Base-by-base conservation (phyloP, 2,329 filamentous ascomycete genomes). In the Onygenales sp. region DNA sequence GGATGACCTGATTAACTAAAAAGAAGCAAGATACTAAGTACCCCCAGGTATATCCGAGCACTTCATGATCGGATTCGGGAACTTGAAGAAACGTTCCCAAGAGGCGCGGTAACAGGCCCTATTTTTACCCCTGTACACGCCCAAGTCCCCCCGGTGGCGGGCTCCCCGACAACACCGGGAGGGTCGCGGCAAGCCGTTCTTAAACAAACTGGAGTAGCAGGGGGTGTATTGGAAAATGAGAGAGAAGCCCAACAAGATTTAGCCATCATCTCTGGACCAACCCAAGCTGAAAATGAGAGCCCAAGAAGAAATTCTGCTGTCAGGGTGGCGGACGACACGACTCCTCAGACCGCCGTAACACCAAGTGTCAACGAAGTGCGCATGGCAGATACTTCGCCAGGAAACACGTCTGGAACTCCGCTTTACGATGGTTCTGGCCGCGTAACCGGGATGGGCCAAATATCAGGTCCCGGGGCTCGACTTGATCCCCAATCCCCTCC, bases 361-460 rank as follows among this genome's bases (percentile, higher is more conserved):
- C 21, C 21, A 27, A 27, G 21, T 27, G 21, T 27, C 21, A 27
- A 27, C 21, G 21, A 27, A 3, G 21, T 27, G 21, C 21, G 21
- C 21, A 27, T 27, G 21, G 21, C 21, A 27, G 21, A 27, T 27
- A 5, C 3, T 27, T 27, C 21, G 21, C 21, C 21, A 27, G 21
- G 21, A 27, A 5, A 27, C 21, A 27, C 21, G 3, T 27, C 21
- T 27, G 21, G 21, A 27, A 7, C 44, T 11, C n/a, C 4, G 44
- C n/a, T 48, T 37, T 33, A 34, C 33, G 42, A 52, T 10, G 4
- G 17, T 21, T 33, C 43, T 37, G 45, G 61, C n/a, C 63, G 61
- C 44, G 62, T 70, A 32, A 69, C 67, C 0, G 70, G 66, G 7
- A 73, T 74, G 70, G 70, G 71, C 2, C 66, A 69, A 13, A 63